Evolutionary conservation across 495 filamentous ascomycete species (phyloP).

Genomic region (Aspergillus indologenus): DNA sequence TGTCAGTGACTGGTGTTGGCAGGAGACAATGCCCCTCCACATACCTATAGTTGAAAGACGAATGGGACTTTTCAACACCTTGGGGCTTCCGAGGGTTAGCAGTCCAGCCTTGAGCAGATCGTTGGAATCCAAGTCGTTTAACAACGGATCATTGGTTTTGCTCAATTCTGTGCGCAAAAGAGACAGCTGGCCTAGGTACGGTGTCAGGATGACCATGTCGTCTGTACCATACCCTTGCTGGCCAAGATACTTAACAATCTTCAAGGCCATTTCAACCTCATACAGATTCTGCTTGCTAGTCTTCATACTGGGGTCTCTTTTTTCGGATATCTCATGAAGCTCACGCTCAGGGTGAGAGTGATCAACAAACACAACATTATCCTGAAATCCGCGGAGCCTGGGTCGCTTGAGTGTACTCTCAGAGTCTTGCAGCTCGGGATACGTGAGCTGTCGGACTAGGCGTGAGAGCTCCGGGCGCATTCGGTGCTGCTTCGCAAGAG

Average conservation of each 20-base stretch:
- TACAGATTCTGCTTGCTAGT: constrained; percentile 61
- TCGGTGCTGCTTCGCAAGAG: constrained; percentile 61
- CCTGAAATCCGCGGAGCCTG: constrained; percentile 54
- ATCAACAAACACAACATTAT: constrained; percentile 64
- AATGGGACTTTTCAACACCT: constrained; percentile 49
- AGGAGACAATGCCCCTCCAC: constrained; percentile 1
- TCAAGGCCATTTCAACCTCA: constrained; percentile 66
- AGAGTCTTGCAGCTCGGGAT: constrained; percentile 62
- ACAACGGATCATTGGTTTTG: constrained; percentile 54
- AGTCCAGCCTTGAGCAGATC: constrained; percentile 68
- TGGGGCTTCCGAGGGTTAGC: constrained; percentile 51
- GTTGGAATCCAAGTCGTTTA: constrained; percentile 68
- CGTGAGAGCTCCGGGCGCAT: constrained; percentile 70
- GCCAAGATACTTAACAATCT: constrained; percentile 66
- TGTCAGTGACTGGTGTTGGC: no score
- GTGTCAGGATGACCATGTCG: constrained; percentile 67
- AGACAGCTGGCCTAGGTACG: constrained; percentile 68
- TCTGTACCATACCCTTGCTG: constrained; percentile 73
- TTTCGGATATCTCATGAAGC: not conserved
- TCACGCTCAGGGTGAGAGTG: constrained; percentile 60
- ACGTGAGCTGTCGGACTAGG: constrained; percentile 57
- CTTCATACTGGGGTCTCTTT: constrained; percentile 21
- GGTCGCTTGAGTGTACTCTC: constrained; percentile 48
- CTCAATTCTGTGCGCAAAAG: constrained; percentile 53
- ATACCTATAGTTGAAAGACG: constrained; percentile 66